These are phyloP conservation scores for Monsonia emarginata DNA, from an alignment of 441 rosid species.

Conservation along the genomic window DNA sequence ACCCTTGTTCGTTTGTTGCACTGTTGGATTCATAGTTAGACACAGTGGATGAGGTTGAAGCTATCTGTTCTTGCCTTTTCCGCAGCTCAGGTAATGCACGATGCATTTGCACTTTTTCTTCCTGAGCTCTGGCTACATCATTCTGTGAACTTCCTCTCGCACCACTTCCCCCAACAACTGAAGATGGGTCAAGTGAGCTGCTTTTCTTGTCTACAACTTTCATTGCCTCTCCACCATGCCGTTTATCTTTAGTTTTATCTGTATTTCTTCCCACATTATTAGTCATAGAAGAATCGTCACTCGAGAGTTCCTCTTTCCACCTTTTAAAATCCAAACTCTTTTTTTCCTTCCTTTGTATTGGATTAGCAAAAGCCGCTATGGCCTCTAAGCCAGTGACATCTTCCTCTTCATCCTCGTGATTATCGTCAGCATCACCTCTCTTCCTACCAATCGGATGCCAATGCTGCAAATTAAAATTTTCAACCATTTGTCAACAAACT, in stretches of 20 bases:
- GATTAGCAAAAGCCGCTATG: constrained; percentile 52
- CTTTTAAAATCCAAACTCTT: constrained; percentile 38
- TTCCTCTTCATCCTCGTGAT: constrained; percentile 26
- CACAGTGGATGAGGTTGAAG: constrained; percentile 19
- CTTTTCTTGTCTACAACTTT: constrained; percentile 13
- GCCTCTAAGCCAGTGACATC: constrained; percentile 28
- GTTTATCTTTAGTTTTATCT: constrained; percentile 17
- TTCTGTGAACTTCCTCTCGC: constrained; percentile 17
- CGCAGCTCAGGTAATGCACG: constrained; percentile 11
- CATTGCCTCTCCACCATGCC: constrained; percentile 16
- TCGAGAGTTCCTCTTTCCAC: constrained; percentile 40
- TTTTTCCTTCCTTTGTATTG: constrained; percentile 63
- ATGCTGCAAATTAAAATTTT: constrained; percentile 39
- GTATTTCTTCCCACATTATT: constrained; percentile 16
- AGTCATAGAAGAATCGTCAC: constrained; percentile 23
- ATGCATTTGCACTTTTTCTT: constrained; percentile 14
- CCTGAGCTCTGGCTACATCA: constrained; percentile 19
- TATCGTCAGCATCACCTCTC: constrained; percentile 18
- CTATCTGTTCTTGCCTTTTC: constrained; percentile 8
- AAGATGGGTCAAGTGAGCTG: constrained; percentile 12
- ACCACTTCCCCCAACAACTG: constrained; percentile 16
- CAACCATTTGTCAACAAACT: neutral
- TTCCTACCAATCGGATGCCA: constrained; percentile 34
- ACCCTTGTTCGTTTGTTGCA: constrained; percentile 25
- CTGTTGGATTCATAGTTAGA: constrained; percentile 25